Evolutionary conservation across 202 grass and related monocot genomes (phyloP), one percentile per base, ranked within the genome.

Genomic region (Bolboschoenoplectus hybrid): DNA sequence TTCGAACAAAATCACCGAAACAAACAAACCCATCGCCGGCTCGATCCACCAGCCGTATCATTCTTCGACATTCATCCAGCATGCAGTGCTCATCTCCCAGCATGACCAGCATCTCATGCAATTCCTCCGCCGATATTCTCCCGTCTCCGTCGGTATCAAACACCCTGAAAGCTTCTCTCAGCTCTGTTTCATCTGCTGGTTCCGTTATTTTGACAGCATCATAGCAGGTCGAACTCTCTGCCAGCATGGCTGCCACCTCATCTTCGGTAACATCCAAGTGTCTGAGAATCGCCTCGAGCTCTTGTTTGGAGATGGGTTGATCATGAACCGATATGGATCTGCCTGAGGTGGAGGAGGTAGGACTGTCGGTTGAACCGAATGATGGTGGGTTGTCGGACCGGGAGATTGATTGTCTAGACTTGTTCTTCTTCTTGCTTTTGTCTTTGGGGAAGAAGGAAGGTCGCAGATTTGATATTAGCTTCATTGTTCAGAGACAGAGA

Each of bases 61-160:
- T 94, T 74, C 92, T 86, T 2, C 85, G 86, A 85, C 92, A 94
- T 72, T 94, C 92, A 13, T 94, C 90, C 38, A 92, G 79, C 55
- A 88, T 83, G 88, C 90, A 94, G 0, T 26, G 53, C 2, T 89
- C 82, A 73, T 92, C 92, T 17, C 92, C 92, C 45, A 94, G 86
- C 63, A 82, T 43, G 0, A 87, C 71, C 10, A 94, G 84, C 76
- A 92, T 87, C n/a, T 78, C 84, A 6, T 72, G 50, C 57, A 93
- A 87, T 82, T 93, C 92, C 85, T 93, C 89, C 0, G 92, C 89
- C 0, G 92, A 92, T 85, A 94, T 94, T 87, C 88, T 74, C 36
- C 92, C 92, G 77, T 92, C 92, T 13, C 92, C 92, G 79, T 94
- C 71, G 0, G 88, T 82, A 55, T 94, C 92, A 80, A 94, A 94